Conservation (phyloP, 2,329 filamentous ascomycete genomes). For the Metarhizium guizhouense region DNA sequence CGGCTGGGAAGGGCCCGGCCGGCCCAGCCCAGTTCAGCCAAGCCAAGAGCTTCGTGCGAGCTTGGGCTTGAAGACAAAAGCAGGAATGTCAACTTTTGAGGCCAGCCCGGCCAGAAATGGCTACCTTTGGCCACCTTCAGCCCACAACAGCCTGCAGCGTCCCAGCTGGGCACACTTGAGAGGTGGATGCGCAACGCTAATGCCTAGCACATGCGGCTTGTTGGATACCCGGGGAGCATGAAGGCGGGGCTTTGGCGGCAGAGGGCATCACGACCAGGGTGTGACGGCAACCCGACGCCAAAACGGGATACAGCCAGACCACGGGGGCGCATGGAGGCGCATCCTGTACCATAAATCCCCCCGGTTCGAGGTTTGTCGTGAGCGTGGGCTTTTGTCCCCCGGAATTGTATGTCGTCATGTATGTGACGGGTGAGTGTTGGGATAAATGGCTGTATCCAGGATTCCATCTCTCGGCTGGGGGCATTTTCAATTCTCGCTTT, state of each 20-base stretch:
- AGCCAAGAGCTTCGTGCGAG: background rate
- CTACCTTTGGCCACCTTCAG: background rate
- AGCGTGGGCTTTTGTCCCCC: background rate
- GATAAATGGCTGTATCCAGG: no score
- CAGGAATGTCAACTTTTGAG: background rate
- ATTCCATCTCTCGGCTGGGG: no score
- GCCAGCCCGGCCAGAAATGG: slow-evolving; percentile 3
- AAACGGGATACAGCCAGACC: slow-evolving; percentile 1
- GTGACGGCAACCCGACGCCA: slow-evolving; percentile 3
- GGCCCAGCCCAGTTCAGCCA: background rate
- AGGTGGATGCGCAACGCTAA: slow-evolving; percentile 4
- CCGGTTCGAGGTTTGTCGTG: background rate
- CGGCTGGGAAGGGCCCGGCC: background rate
- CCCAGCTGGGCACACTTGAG: slow-evolving; percentile 1
- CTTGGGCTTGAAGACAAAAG: background rate
- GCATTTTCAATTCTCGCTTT: no score
- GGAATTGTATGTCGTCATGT: no score
- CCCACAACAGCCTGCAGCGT: background rate
- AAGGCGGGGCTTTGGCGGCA: slow-evolving; percentile 1
- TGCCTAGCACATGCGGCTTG: slow-evolving; percentile 4
- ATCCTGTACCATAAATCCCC: background rate
- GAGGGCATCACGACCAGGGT: slow-evolving; percentile 3
- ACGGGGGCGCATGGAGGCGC: background rate
- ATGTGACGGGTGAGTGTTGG: no score
- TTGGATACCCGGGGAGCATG: slow-evolving; percentile 5